Evolutionary conservation across 1,284 basidiomycete genomes (phyloP).

Genomic region (Vanrija humicola): DNA sequence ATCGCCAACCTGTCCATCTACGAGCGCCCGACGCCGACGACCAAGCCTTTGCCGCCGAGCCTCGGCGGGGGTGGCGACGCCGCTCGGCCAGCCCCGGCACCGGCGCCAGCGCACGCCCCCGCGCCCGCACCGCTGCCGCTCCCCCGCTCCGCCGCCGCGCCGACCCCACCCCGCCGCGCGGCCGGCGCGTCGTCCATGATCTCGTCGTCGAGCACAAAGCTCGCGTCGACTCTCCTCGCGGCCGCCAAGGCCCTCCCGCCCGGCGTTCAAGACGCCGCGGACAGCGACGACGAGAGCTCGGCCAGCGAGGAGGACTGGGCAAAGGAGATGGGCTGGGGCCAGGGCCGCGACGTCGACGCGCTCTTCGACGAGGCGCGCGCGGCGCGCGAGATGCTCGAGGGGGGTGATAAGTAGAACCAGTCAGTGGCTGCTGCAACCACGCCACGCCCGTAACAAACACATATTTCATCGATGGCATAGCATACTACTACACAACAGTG

Average conservation of each 20-base stretch:
- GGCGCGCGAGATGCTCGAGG: constrained; percentile 13
- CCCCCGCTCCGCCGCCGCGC: not conserved
- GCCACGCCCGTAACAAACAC: too few relatives aligned
- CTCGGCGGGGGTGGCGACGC: not conserved
- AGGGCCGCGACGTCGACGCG: constrained; percentile 19
- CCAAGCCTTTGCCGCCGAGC: not conserved
- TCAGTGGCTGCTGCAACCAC: too few relatives aligned
- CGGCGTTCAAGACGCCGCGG: not conserved
- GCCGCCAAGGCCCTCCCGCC: constrained; percentile 10
- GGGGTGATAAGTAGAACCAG: too few relatives aligned
- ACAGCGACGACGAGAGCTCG: constrained; percentile 14
- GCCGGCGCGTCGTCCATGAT: constrained; percentile 5
- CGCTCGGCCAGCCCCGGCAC: not conserved
- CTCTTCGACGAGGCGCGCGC: constrained; percentile 21
- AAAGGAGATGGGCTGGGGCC: constrained; percentile 25
- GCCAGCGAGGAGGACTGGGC: constrained; percentile 26
- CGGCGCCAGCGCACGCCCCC: not conserved
- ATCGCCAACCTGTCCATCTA: constrained; percentile 5
- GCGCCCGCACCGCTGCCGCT: not conserved
- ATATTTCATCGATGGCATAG: too few relatives aligned
- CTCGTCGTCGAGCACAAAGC: constrained; percentile 9
- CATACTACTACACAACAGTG: too few relatives aligned
- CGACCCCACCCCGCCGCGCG: not conserved
- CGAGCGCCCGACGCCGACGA: constrained; percentile 11
- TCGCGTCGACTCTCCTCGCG: constrained; percentile 15